Evolutionary conservation across 2,329 filamentous ascomycete genomes (phyloP).

Genomic region (Xylariaceae sp.): DNA sequence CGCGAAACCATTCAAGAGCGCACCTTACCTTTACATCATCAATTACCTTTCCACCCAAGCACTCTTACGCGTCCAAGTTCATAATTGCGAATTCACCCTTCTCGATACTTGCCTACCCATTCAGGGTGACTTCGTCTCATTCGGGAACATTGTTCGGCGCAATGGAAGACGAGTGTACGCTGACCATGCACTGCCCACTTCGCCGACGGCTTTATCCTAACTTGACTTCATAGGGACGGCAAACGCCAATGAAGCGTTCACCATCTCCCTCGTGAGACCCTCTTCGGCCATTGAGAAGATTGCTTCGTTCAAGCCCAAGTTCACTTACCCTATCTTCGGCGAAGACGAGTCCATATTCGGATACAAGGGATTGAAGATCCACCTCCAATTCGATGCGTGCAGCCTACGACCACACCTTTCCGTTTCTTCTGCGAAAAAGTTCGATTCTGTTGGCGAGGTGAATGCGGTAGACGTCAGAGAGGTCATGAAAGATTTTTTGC

Average conservation of each 20-base stretch:
- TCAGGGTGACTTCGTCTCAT: background rate
- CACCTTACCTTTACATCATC: background rate
- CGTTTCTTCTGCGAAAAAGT: constrained; percentile 67
- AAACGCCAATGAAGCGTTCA: constrained; percentile 59
- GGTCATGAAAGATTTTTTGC: constrained; percentile 62
- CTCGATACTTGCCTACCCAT: background rate
- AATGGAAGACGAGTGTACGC: constrained; percentile 33
- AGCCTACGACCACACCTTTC: constrained; percentile 76
- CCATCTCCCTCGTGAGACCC: constrained; percentile 44
- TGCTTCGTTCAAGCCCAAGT: constrained; percentile 73
- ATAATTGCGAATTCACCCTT: background rate
- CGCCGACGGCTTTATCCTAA: constrained; percentile 3
- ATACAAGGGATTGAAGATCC: constrained; percentile 76
- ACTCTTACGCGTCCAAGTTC: background rate
- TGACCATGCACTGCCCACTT: background rate
- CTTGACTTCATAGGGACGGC: constrained; percentile 46
- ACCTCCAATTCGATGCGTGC: constrained; percentile 61
- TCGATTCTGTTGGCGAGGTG: constrained; percentile 62
- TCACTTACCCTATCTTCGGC: constrained; percentile 89
- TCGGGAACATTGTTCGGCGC: constrained; percentile 4
- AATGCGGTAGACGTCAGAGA: constrained; percentile 65
- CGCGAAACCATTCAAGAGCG: too few species aligned
- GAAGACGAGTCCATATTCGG: constrained; percentile 91
- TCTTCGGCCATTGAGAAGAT: constrained; percentile 49
- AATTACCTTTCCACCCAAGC: too few species aligned